Evolutionary conservation across 257 asterid species (phyloP).

Genomic region (Solanum neorickii): DNA sequence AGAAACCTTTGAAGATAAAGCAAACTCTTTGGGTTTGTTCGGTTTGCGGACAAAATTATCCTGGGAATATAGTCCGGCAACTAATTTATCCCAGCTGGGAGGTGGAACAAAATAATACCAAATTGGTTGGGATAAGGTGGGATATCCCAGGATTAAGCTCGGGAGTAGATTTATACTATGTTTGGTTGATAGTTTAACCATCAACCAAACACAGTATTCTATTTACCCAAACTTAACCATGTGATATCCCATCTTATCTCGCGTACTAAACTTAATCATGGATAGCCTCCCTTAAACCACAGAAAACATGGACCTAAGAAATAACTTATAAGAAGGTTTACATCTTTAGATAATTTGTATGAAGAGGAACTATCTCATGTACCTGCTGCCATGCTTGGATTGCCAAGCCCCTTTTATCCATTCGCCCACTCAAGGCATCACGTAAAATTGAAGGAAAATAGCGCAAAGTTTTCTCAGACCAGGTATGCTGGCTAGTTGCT

Average conservation of each 20-base stretch:
- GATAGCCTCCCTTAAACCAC: neutral
- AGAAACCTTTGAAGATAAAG: neutral
- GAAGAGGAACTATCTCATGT: neutral
- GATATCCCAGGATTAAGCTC: neutral
- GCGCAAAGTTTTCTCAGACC: slow-evolving; percentile 96
- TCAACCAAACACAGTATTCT: neutral
- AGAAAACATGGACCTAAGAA: neutral
- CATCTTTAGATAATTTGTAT: neutral
- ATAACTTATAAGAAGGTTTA: neutral
- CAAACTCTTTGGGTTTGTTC: neutral
- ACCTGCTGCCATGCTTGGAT: slow-evolving; percentile 98
- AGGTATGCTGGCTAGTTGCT: slow-evolving; percentile 92
- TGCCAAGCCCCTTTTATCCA: slow-evolving; percentile 74
- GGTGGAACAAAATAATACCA: neutral
- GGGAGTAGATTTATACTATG: neutral
- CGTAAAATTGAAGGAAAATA: slow-evolving; percentile 79
- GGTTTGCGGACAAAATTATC: neutral
- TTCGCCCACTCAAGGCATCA: slow-evolving; percentile 77
- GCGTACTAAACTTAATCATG: neutral
- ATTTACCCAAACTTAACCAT: neutral
- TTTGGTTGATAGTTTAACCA: neutral
- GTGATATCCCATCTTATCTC: neutral
- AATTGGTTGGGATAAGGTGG: neutral
- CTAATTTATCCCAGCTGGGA: neutral
- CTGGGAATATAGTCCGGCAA: neutral